These are phyloP conservation scores for Haplosporangium sp. DNA, from an alignment of 371 early-diverging fungal species.

Conservation along the genomic window DNA sequence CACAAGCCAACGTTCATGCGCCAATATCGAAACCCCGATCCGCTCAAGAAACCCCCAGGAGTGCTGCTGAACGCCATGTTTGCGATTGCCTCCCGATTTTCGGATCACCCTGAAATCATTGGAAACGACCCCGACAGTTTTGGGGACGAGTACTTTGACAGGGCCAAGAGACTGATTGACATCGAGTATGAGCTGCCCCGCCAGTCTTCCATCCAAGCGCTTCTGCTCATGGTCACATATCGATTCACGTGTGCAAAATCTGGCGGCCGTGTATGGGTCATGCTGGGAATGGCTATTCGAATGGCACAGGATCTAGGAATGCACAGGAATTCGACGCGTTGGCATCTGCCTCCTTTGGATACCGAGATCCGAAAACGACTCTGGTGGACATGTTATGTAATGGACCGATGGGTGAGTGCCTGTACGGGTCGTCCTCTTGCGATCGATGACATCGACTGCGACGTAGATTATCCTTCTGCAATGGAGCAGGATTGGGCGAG, in stretches of 20 bases:
- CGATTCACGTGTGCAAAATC: constrained; percentile 52
- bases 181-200: constrained; percentile 49
- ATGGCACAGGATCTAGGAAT: constrained; percentile 78
- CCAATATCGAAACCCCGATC: constrained; percentile 45
- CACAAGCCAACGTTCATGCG: constrained; percentile 75
- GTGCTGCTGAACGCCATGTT: constrained; percentile 80
- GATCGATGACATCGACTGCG: constrained; percentile 51
- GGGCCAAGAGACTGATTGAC: constrained; percentile 51
- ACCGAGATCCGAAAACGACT: constrained; percentile 70
- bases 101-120: constrained; percentile 61
- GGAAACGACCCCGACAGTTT: constrained; percentile 46
- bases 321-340: constrained; percentile 69
- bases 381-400: constrained; percentile 70
- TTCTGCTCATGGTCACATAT: constrained; percentile 53
- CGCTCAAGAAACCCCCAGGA: constrained; percentile 59
- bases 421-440: constrained; percentile 50
- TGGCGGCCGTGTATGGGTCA: constrained; percentile 52
- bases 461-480: constrained; percentile 36
- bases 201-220: constrained; percentile 53
- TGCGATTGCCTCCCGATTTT: constrained; percentile 75
- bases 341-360: constrained; percentile 67
- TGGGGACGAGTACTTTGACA: constrained; percentile 50
- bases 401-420: constrained; percentile 64
- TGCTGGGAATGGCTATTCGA: constrained; percentile 69
- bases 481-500: constrained; percentile 53